These are phyloP conservation scores for Rubus idaeus DNA, from an alignment of 306 rosid genomes.

Conservation along the genomic window DNA sequence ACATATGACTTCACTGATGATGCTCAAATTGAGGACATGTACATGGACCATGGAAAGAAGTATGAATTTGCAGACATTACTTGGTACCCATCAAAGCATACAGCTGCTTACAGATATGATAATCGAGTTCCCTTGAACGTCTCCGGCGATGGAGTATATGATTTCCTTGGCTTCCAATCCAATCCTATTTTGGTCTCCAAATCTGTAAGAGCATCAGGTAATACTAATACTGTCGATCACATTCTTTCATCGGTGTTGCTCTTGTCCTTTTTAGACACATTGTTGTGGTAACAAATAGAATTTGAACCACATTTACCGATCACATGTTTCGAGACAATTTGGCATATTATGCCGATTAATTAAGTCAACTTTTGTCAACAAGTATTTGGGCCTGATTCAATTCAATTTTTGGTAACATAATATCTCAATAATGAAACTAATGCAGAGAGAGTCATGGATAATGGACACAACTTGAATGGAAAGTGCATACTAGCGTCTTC, in stretches of 20 bases:
- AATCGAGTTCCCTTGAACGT: conserved; percentile 49
- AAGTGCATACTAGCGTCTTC: conserved; percentile 58
- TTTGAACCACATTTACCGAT: neutral
- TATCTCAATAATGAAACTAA: neutral
- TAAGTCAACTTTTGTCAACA: neutral
- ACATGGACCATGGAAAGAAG: conserved; percentile 50
- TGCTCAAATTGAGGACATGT: conserved; percentile 38
- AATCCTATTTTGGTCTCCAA: conserved; percentile 44
- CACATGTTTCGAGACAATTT: neutral
- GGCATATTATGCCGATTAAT: neutral
- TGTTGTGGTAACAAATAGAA: neutral
- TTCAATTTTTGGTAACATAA: neutral
- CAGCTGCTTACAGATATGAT: conserved; percentile 65
- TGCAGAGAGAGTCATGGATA: conserved; percentile 56
- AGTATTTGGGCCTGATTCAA: neutral
- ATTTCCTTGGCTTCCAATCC: conserved; percentile 71
- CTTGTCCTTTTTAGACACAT: neutral
- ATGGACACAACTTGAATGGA: conserved; percentile 29
- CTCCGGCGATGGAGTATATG: conserved; percentile 51
- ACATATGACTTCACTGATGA: conserved; percentile 52
- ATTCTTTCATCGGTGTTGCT: neutral
- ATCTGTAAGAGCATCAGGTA: conserved; percentile 58
- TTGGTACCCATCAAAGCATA: conserved; percentile 71
- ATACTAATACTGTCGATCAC: neutral
- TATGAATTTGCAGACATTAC: conserved; percentile 70